phyloP scores from a whole-genome alignment of 139 green algal genomes.

The Chlorella sp. region DNA sequence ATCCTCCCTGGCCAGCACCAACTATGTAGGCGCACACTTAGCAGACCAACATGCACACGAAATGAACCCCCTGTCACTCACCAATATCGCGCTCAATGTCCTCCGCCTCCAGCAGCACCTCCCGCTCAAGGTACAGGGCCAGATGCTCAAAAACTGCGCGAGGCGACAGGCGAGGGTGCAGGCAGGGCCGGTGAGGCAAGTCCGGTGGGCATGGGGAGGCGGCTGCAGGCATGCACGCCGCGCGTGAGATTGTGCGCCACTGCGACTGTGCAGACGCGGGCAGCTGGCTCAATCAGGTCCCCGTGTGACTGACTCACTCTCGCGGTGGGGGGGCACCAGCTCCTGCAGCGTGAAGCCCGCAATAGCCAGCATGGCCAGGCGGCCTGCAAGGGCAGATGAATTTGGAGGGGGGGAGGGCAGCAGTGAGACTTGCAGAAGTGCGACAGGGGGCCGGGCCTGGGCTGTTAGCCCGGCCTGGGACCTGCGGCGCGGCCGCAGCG shows the following conservation, averaged over 20 bases:
- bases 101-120: constrained; percentile 9
- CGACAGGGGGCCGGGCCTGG: no score
- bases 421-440: no score
- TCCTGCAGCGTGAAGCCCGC: constrained; percentile 78
- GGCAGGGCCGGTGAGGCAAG: neutral
- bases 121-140: constrained; percentile 3
- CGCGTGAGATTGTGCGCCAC: no score
- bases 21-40: no score
- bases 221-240: neutral
- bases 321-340: constrained; percentile 43
- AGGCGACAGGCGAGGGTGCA: neutral
- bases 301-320: neutral
- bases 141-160: constrained; percentile 16
- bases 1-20: no score
- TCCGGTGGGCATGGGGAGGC: neutral
- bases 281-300: neutral
- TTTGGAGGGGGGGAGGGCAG: no score
- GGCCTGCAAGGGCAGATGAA: constrained; percentile 5
- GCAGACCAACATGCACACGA: no score
- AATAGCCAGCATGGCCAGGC: constrained; percentile 86
- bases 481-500: no score
- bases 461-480: no score
- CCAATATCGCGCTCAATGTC: neutral
- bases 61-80: no score
- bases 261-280: neutral